These are phyloP conservation scores for Dothiorella sarmentorum DNA, from an alignment of 2,329 filamentous ascomycete genomes.

Conservation along the genomic window DNA sequence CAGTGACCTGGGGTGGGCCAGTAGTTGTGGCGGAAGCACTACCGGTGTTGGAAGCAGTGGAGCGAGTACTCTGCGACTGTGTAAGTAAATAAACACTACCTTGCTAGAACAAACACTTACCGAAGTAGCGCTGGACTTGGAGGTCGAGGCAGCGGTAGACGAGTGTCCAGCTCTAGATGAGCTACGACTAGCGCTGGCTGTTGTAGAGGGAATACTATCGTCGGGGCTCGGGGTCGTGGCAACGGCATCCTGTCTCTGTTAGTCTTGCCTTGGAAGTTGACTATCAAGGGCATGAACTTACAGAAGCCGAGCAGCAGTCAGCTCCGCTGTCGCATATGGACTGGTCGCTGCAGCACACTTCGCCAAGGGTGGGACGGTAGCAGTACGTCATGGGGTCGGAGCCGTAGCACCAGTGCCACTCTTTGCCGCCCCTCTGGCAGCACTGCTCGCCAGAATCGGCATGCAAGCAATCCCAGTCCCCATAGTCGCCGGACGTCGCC, in stretches of 20 bases:
- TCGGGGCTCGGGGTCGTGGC: background rate
- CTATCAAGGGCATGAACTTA: background rate
- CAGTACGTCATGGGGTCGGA: conserved; percentile 8
- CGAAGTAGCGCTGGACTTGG: background rate
- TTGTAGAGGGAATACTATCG: background rate
- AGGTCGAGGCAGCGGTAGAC: no score
- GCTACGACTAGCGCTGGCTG: background rate
- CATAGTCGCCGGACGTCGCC: background rate
- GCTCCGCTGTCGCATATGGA: background rate
- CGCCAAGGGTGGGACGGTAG: conserved; percentile 9
- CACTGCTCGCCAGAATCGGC: conserved; percentile 12
- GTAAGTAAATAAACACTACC: background rate
- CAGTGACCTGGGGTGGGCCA: background rate
- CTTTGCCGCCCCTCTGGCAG: conserved; percentile 7
- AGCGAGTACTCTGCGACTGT: background rate
- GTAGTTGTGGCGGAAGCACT: background rate
- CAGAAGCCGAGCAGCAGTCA: background rate
- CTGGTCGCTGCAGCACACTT: conserved; percentile 16
- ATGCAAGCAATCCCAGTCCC: conserved; percentile 1
- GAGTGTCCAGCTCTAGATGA: no score
- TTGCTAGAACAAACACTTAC: background rate
- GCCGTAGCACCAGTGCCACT: conserved; percentile 9
- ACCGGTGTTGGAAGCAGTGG: background rate
- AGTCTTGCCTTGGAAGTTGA: background rate
- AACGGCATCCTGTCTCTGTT: background rate